Evolutionary conservation across 106 monocot species (phyloP).

Genomic region (Allium fistulosum): DNA sequence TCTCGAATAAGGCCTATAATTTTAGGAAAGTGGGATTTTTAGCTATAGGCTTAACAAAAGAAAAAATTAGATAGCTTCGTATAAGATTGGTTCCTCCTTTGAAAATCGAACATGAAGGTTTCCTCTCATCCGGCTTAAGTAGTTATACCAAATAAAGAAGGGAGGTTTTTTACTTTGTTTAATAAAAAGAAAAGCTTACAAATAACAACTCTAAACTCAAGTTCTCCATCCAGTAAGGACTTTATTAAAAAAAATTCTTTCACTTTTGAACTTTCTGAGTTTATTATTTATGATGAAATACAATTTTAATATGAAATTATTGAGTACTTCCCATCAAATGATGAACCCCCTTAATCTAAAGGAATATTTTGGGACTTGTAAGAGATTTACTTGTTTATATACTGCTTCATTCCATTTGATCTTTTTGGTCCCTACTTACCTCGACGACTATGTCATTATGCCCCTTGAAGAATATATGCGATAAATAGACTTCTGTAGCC

Average conservation of each 20-base stretch:
- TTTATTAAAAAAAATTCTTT: too few relatives aligned
- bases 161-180: not conserved
- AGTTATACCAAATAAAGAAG: too few relatives aligned
- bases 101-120: too few relatives aligned
- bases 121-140: too few relatives aligned
- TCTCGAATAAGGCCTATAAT: too few relatives aligned
- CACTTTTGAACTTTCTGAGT: not conserved
- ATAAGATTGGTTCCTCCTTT: too few relatives aligned
- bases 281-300: too few relatives aligned
- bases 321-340: too few relatives aligned
- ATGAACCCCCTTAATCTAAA: not conserved
- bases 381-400: conserved; percentile 1
- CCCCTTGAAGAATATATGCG: conserved; percentile 6
- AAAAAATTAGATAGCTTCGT: too few relatives aligned
- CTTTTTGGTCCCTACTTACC: conserved; percentile 7
- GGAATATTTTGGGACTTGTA: not conserved
- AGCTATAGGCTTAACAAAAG: too few relatives aligned
- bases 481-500: not conserved
- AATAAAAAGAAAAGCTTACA: not conserved
- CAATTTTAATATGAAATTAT: too few relatives aligned
- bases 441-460: not conserved
- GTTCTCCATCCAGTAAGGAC: not conserved
- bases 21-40: too few relatives aligned
- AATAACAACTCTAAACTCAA: not conserved
- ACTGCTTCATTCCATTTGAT: not conserved